Evolutionary conservation across 805 yeast species (phyloP).

Genomic region (Clavispora vitiphila): DNA sequence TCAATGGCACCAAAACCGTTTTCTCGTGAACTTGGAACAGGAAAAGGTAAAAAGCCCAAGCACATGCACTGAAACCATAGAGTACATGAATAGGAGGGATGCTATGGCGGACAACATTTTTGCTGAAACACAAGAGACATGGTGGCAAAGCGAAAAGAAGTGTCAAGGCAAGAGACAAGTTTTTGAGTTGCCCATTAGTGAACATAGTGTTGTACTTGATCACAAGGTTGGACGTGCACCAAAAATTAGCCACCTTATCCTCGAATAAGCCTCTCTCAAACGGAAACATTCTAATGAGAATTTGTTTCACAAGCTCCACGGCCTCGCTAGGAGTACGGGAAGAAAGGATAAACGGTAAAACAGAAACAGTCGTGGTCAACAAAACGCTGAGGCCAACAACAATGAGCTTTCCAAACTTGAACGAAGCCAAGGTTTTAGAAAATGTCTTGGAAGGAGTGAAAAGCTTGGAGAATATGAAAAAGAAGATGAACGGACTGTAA

Average conservation of each 20-base stretch:
- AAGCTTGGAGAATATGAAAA: conserved; percentile 59
- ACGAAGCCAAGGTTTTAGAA: conserved; percentile 15
- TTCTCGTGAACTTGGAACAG: conserved; percentile 97
- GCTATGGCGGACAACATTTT: conserved; percentile 17
- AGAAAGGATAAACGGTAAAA: conserved; percentile 55
- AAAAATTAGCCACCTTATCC: conserved; percentile 94
- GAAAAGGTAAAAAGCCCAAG: conserved; percentile 85
- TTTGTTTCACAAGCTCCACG: conserved; percentile 46
- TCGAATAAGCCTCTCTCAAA: conserved; percentile 92
- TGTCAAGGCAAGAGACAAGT: conserved; percentile 52
- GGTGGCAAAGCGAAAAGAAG: conserved; percentile 32
- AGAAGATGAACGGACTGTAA: conserved; percentile 85
- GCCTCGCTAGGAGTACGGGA: conserved; percentile 23
- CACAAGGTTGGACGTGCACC: conserved; percentile 88
- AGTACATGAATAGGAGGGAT: conserved; percentile 21
- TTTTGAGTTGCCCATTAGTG: conserved; percentile 53
- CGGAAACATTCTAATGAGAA: conserved; percentile 74
- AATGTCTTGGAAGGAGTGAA: conserved; percentile 17
- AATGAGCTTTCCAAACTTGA: conserved; percentile 55
- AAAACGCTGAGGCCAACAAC: conserved; percentile 63
- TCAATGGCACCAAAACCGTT: conserved; percentile 77
- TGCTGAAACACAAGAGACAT: conserved; percentile 32
- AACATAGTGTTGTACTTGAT: conserved; percentile 63
- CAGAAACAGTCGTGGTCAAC: conserved; percentile 43
- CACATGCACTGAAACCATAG: conserved; percentile 76